Conservation (phyloP, 2,329 filamentous ascomycete species). For the Lasiodiplodia sp. region DNA sequence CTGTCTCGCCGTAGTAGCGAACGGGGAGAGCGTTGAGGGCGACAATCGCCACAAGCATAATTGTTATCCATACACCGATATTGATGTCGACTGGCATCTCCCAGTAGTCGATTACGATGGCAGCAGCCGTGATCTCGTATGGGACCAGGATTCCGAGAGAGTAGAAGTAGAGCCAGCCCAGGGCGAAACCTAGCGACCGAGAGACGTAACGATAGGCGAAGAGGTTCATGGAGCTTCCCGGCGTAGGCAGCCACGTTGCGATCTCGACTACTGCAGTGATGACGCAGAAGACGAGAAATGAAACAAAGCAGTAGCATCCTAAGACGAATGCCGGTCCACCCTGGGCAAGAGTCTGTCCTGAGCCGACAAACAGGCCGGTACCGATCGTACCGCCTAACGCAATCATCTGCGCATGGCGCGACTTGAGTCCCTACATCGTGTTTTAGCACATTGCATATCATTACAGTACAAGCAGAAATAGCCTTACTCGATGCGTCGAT, state of each 20-base stretch:
- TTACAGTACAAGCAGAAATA: neutral
- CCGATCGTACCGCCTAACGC: slow-evolving; percentile 35
- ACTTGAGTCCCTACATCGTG: slow-evolving; percentile 31
- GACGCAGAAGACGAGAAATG: slow-evolving; percentile 54
- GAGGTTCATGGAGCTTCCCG: slow-evolving; percentile 59
- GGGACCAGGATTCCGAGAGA: slow-evolving; percentile 47
- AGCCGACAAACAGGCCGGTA: slow-evolving; percentile 50
- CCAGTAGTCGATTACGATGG: slow-evolving; percentile 51
- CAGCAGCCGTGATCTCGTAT: slow-evolving; percentile 47
- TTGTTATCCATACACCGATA: slow-evolving; percentile 48
- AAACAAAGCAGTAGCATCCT: slow-evolving; percentile 53
- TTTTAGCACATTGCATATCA: neutral
- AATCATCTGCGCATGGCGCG: slow-evolving; percentile 37
- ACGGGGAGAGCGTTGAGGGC: slow-evolving; percentile 58
- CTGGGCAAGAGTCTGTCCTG: slow-evolving; percentile 46
- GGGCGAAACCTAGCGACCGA: slow-evolving; percentile 52
- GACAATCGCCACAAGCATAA: slow-evolving; percentile 50
- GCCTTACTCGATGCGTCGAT: slow-evolving; percentile 20
- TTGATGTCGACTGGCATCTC: slow-evolving; percentile 44
- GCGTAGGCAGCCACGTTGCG: slow-evolving; percentile 67
- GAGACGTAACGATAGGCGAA: slow-evolving; percentile 57
- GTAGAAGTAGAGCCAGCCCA: slow-evolving; percentile 52
- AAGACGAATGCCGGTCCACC: slow-evolving; percentile 54
- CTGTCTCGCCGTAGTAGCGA: slow-evolving; percentile 59
- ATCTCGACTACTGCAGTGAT: slow-evolving; percentile 61